Conservation (phyloP, 345 rosid genomes). For the Brassica cretica region DNA sequence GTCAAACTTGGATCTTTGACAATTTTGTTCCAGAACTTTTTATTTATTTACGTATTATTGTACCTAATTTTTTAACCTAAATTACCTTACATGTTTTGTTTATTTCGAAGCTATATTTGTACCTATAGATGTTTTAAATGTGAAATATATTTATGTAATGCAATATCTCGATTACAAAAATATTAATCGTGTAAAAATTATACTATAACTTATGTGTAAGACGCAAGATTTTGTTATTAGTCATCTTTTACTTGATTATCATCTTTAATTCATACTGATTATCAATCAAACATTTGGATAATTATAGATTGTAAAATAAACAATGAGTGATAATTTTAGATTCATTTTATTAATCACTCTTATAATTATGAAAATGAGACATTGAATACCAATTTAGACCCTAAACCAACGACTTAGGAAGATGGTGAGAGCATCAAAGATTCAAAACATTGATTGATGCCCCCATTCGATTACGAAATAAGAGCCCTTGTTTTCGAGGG, state of each 20-base stretch:
- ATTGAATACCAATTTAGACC: conserved; percentile 12
- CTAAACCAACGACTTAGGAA: conserved; percentile 14
- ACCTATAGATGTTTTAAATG: background rate
- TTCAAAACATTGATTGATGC: conserved; percentile 13
- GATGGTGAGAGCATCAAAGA: background rate
- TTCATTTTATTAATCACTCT: background rate
- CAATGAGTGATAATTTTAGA: background rate
- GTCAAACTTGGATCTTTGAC: conserved; percentile 42
- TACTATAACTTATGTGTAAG: background rate
- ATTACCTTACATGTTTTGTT: background rate
- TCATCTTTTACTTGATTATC: background rate
- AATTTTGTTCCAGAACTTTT: conserved; percentile 18
- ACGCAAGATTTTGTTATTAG: background rate
- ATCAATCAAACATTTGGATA: background rate
- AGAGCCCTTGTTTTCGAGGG: conserved; percentile 13
- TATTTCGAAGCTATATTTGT: background rate
- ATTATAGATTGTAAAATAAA: background rate
- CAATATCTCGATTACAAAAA: background rate
- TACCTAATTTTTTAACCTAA: background rate
- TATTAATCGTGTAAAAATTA: background rate
- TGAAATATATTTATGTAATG: no score
- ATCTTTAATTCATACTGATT: background rate
- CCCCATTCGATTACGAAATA: conserved; percentile 21
- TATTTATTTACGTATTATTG: background rate
- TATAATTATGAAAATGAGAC: conserved; percentile 13